Base-by-base conservation (phyloP, 2,329 filamentous ascomycete species). In the Talaromyces sp. region DNA sequence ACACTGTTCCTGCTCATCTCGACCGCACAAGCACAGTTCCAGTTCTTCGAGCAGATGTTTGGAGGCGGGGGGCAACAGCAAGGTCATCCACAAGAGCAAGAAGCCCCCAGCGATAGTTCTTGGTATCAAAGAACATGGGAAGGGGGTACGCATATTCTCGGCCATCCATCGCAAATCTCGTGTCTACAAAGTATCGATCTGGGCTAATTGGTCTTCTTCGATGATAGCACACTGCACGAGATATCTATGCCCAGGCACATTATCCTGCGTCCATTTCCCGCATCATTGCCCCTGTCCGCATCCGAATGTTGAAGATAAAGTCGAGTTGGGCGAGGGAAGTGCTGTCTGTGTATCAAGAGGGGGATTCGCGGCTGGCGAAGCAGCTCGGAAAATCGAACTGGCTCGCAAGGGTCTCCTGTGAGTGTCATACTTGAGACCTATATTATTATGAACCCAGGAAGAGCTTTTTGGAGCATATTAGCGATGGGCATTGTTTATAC, bases 31-130 rank as follows among this genome's bases (percentile, higher is more conserved):
- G 90, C 90, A 10, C 93, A 97, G 76, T 97, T 97, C 74, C 88
- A 90, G 70, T 96, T 99, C 83, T 99, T 97, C 77, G 92, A 97
- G 73, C 91, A 97, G 68, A 96, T 97, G 90, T 97, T 99, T 73
- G 82, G 85, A 66, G 84, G 84, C 64, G 83, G 84, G 64, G 80
- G 80, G 60, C 76, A 76, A 61, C 76, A 79, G 11, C 79, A 83
- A 58, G 81, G 84, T 63, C 75, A 82, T 50, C 72, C 77, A 21
- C 78, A 81, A 41, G 80, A 82, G 43, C 84, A 84, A 25, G 94
- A 97, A 72, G 89, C 89, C 28, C 83, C 89, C 2, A 95, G 89
- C 68, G 93, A 97, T 75, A 88, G 89, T 13, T 77, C 79, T 22
- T 88, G 89, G 79, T 97, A 97, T 73, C 86, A 85, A 66, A 77